Base-by-base conservation (phyloP, 179 eudicot genomes). In the Heliamphora pulchella region DNA sequence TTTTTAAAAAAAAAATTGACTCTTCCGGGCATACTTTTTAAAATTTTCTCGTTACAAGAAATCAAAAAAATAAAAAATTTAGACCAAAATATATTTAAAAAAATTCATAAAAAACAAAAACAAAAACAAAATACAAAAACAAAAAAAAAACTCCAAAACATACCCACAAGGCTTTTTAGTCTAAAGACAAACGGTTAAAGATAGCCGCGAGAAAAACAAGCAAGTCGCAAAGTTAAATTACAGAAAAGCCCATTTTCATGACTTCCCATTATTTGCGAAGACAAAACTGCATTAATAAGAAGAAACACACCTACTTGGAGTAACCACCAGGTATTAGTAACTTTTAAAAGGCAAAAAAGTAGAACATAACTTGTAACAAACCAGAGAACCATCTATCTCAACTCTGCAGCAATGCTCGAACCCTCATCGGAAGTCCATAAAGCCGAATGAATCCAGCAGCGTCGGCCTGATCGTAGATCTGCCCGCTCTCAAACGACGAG, bases 381-480 rank as follows among this genome's bases (percentile, higher is more conserved):
- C 39, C 48, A 14, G 48, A n/a, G 48, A 59, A 8, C 18, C 10
- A 58, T 44, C 51, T 41, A 20, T 68, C 80, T 67, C 22, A 58
- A 20, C 83, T 90, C 81, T 90, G 90, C 67, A 93, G 93, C 98
- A 95, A 93, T 39, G 98, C 98, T 22, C 98, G 85, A 43, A 93
- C 95, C 81, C 93, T 85, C 81, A 85, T 93, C 0, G 97, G 97
- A 69, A 93, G 87, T 53, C 98, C 97, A 83, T 91, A 93, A 7
- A 95, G 91, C 87, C 89, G 85, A 43, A 92, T 95, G 80, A 95
- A 95, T 3, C 98, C 98, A 75, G 93, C 97, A 76, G 97, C 98
- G 85, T 95, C 98, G 0, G 98, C 98, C 74, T 95, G 98, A 78
- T 95, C 82, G 68, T 95, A 95, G 41, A 93, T 92, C 69, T 86